These are phyloP conservation scores for Xylaria flabelliformis DNA, from an alignment of 495 filamentous ascomycete genomes.

Conservation along the genomic window DNA sequence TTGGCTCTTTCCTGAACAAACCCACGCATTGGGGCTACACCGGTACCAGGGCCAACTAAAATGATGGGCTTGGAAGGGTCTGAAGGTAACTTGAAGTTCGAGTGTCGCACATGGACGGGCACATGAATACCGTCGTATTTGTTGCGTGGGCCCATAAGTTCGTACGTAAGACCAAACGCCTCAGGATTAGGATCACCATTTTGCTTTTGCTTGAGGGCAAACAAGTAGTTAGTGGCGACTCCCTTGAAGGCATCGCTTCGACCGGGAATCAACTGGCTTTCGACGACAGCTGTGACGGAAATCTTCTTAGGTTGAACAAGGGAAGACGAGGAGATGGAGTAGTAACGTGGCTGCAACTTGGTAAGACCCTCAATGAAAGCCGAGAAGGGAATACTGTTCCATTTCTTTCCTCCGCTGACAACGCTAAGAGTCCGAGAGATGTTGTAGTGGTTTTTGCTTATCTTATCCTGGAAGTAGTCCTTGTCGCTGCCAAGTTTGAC, in stretches of 20 bases:
- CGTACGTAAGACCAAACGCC: constrained; percentile 86
- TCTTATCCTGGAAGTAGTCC: constrained; percentile 92
- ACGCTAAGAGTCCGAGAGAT: constrained; percentile 86
- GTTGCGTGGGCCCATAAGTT: constrained; percentile 89
- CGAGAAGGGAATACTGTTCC: constrained; percentile 88
- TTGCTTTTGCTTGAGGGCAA: constrained; percentile 97
- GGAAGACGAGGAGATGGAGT: constrained; percentile 98
- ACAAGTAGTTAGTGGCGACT: constrained; percentile 95
- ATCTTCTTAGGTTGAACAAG: constrained; percentile 92
- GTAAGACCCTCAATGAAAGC: constrained; percentile 91
- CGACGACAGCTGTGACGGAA: constrained; percentile 94
- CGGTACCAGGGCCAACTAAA: constrained; percentile 95
- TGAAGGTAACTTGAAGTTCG: constrained; percentile 98
- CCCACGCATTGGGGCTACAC: constrained; percentile 93
- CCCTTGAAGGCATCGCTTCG: constrained; percentile 84
- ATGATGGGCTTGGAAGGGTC: constrained; percentile 94
- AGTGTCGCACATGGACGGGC: constrained; percentile 94
- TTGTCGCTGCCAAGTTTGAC: constrained; percentile 88
- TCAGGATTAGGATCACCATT: constrained; percentile 87
- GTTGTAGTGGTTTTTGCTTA: constrained; percentile 83
- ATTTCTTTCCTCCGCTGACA: constrained; percentile 71
- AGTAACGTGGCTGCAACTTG: constrained; percentile 97
- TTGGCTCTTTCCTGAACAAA: constrained; percentile 94
- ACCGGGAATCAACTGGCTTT: constrained; percentile 77
- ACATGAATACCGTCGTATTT: constrained; percentile 97